A percentile compares a stretch with the other conserved stretches of the same genome.
Evolutionary conservation across 768 basidiomycete species (phyloP).

Genomic region (Termitomyces sp.): DNA sequence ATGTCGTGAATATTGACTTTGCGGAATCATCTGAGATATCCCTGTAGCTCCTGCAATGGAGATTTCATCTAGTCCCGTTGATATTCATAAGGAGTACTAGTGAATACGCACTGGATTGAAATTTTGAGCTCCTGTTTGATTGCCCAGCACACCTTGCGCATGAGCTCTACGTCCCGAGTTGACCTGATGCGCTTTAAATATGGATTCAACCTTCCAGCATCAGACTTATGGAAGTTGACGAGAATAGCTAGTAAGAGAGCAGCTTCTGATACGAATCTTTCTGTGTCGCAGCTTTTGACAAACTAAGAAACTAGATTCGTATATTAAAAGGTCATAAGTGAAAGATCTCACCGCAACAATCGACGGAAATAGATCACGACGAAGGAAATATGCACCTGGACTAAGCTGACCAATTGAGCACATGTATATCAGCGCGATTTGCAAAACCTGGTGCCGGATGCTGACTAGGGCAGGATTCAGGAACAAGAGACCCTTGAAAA

Average conservation of each 20-base stretch:
- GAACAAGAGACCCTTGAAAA: not conserved
- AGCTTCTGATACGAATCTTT: slow-evolving; percentile 55
- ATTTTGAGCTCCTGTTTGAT: slow-evolving; percentile 45
- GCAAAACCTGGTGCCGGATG: slow-evolving; percentile 49
- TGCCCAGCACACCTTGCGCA: slow-evolving; percentile 56
- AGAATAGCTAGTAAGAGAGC: slow-evolving; percentile 55
- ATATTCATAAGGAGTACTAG: not conserved
- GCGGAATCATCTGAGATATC: slow-evolving; percentile 46
- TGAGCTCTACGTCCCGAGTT: slow-evolving; percentile 41
- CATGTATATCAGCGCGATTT: slow-evolving; percentile 52
- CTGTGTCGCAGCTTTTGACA: slow-evolving; percentile 48
- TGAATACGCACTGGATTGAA: slow-evolving; percentile 40
- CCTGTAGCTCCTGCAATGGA: slow-evolving; percentile 46
- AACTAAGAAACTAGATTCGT: slow-evolving; percentile 30
- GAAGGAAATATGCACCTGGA: slow-evolving; percentile 67
- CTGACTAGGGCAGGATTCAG: slow-evolving; percentile 26
- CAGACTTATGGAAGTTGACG: slow-evolving; percentile 69
- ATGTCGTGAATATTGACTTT: slow-evolving; percentile 41
- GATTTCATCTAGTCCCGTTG: not conserved
- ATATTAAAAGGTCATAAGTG: not conserved
- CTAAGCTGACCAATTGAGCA: slow-evolving; percentile 60
- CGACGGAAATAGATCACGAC: slow-evolving; percentile 54
- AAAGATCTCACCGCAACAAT: slow-evolving; percentile 37
- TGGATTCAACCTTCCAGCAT: slow-evolving; percentile 63
- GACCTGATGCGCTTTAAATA: slow-evolving; percentile 51